A percentile compares a stretch with the other conserved stretches of the same genome.
These are phyloP conservation scores for Daldinia grandis DNA, from an alignment of 495 filamentous ascomycete species.

Conservation along the genomic window DNA sequence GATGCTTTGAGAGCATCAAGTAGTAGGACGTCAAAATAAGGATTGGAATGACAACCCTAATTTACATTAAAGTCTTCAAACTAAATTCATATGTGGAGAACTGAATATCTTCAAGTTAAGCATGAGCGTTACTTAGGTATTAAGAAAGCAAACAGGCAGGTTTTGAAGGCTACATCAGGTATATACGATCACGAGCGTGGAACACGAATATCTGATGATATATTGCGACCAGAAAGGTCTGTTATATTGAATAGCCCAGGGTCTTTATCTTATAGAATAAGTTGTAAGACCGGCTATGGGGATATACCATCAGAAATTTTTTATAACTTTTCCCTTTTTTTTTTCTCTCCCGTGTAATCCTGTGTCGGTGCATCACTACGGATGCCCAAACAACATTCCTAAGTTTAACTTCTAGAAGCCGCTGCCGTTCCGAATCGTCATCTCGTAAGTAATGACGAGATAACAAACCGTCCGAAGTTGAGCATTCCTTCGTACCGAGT, in stretches of 20 bases:
- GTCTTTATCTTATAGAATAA: constrained; percentile 17
- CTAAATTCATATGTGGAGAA: not conserved
- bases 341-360: constrained; percentile 8
- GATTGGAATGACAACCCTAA: not conserved
- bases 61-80: not conserved
- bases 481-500: constrained; percentile 26
- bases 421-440: constrained; percentile 7
- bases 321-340: constrained; percentile 31
- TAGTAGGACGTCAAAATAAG: too few relatives aligned
- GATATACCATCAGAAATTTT: constrained; percentile 45
- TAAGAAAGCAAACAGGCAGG: too few relatives aligned
- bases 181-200: not conserved
- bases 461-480: constrained; percentile 13
- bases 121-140: too few relatives aligned
- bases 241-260: constrained; percentile 35
- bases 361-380: not conserved
- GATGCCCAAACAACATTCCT: not conserved
- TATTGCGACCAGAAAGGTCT: constrained; percentile 40
- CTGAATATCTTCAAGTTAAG: not conserved
- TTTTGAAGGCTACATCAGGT: too few relatives aligned
- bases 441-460: constrained; percentile 16
- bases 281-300: constrained; percentile 19
- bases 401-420: not conserved
- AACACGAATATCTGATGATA: constrained; percentile 34
- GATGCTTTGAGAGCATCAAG: too few relatives aligned